Conservation (phyloP, 768 basidiomycete species). For the Boletus tylopilopsis region DNA sequence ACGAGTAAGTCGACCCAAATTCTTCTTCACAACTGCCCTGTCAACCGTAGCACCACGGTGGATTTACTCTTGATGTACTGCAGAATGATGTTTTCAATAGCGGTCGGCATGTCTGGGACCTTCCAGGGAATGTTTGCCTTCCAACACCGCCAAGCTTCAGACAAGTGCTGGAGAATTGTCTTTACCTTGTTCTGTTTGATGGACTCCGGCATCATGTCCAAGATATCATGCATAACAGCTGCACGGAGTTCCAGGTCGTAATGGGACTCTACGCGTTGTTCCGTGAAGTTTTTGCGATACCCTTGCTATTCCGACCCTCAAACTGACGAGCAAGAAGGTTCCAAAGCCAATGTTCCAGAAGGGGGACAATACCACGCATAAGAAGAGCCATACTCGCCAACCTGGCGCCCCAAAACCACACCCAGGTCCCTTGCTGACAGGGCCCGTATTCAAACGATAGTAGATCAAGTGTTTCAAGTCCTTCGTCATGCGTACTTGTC, state of each 20-base stretch:
- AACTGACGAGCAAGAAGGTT: slow-evolving; percentile 98
- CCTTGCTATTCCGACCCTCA: slow-evolving; percentile 95
- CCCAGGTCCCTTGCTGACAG: slow-evolving; percentile 98
- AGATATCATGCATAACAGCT: slow-evolving; percentile 99
- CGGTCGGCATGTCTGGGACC: slow-evolving; percentile 98
- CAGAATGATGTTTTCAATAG: slow-evolving; percentile 98
- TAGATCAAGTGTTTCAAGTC: slow-evolving; percentile 98
- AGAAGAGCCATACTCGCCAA: slow-evolving; percentile 99
- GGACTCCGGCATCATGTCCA: slow-evolving; percentile 99
- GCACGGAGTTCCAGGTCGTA: slow-evolving; percentile 97
- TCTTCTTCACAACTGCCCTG: slow-evolving; percentile 99
- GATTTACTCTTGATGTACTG: slow-evolving; percentile 99
- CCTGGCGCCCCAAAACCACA: slow-evolving; percentile 99
- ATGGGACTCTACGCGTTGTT: slow-evolving; percentile 98
- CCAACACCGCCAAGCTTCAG: slow-evolving; percentile 98
- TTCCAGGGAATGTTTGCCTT: slow-evolving; percentile 99
- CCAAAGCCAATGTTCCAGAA: slow-evolving; percentile 96
- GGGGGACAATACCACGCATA: slow-evolving; percentile 98
- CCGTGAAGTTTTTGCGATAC: slow-evolving; percentile 96
- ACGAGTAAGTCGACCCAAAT: slow-evolving; percentile 96
- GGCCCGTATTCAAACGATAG: slow-evolving; percentile 99
- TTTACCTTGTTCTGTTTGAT: slow-evolving; percentile 99
- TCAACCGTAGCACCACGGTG: slow-evolving; percentile 95
- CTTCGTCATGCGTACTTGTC: slow-evolving; percentile 99
- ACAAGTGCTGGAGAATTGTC: slow-evolving; percentile 96